Evolutionary conservation across 257 asterid species (phyloP), one percentile per base, ranked within the genome.

Genomic region (Ocimum tenuiflorum): DNA sequence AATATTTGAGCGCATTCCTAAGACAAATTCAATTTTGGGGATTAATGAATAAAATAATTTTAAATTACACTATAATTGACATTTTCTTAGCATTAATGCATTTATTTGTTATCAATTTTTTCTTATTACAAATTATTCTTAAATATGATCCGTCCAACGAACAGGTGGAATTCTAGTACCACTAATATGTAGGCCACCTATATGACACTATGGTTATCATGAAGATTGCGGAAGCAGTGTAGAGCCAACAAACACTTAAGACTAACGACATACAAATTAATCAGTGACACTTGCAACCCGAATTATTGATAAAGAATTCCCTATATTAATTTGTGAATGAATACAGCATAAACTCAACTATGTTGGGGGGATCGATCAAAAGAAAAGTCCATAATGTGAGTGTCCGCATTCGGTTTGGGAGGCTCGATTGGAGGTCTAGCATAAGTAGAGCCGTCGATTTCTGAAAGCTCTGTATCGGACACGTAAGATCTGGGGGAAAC

Each of bases 401-500:
- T 43, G 8, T 68, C 75, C 3, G 0, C 33, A 58, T 47, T 69
- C 14, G n/a, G n/a, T 27, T 65, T 38, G n/a, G 57, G 45, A 8
- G 20, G 36, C 38, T 1, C 14, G 20, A 61, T 27, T 46, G 65
- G 65, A 2, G 18, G 48, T 12, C 20, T 38, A 22, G 41, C 67
- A 4, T 3, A 74, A 48, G 13, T 60, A 0, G 83, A 66, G 58
- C 24, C 63, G 35, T 80, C 81, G 4, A 79, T 60, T 17, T 78
- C 80, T 3, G 83, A 78, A 22, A 83, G 73, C 65, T 83, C 89
- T 0, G 76, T 63, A 15, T 81, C 85, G 5, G 86, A 81, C 7
- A 31, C 24, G 58, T 78, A 66, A 13, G 80, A 68, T 56, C 29
- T 42, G 0, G 86, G 84, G 14, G 86, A 76, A 48, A 27, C 27